Evolutionary conservation across 2,329 filamentous ascomycete species (phyloP).

Genomic region (Huntiella moniliformis): DNA sequence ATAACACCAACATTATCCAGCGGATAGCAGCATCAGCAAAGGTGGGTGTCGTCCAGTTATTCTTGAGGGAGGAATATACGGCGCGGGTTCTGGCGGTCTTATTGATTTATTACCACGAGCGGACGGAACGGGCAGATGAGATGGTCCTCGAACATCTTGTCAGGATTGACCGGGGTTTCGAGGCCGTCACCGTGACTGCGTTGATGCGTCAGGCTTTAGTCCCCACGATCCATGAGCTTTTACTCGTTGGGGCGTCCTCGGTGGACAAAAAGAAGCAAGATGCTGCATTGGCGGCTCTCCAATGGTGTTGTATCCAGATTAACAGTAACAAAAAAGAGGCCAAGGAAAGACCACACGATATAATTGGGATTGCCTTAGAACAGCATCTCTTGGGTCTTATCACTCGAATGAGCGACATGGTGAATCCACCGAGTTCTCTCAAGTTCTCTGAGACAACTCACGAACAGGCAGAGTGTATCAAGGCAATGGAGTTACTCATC

Average conservation of each 20-base stretch:
- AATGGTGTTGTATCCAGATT: conserved; percentile 27
- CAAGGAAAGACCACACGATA: conserved; percentile 32
- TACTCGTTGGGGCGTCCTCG: conserved; percentile 57
- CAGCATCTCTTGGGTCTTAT: conserved; percentile 74
- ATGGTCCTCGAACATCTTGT: conserved; percentile 50
- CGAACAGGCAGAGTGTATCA: conserved; percentile 62
- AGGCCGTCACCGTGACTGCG: conserved; percentile 43
- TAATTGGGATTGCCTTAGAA: conserved; percentile 59
- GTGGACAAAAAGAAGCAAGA: conserved; percentile 35
- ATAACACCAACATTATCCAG: conserved; percentile 58
- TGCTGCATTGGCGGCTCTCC: conserved; percentile 25
- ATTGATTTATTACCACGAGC: conserved; percentile 36
- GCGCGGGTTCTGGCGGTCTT: conserved; percentile 39
- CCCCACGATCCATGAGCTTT: conserved; percentile 55
- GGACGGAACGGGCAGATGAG: conserved; percentile 37
- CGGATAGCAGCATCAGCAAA: conserved; percentile 54
- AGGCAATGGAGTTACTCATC: conserved; percentile 77
- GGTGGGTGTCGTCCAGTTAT: not conserved
- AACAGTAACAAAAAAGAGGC: conserved; percentile 23
- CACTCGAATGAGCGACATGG: conserved; percentile 56
- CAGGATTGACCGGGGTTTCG: conserved; percentile 52
- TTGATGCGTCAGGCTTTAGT: conserved; percentile 60
- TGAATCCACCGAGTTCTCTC: conserved; percentile 35
- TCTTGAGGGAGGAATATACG: conserved; percentile 23
- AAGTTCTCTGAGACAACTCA: conserved; percentile 28